Percentiles rank a stretch among this genome's conserved stretches.
phyloP scores from a whole-genome alignment of 768 basidiomycete genomes.

The Hypsizygus marmoreus region DNA sequence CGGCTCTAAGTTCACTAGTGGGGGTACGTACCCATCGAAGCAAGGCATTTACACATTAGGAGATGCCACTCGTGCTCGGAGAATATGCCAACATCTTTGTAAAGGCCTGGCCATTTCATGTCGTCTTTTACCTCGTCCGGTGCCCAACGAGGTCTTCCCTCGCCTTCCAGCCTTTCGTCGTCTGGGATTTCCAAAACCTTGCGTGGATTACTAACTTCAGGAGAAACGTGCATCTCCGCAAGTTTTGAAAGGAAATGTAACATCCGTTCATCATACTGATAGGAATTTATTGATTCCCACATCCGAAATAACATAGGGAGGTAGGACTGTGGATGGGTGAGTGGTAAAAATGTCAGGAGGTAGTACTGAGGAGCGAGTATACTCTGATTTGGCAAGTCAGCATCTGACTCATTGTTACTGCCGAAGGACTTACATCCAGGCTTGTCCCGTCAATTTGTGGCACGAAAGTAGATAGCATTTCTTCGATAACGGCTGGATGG shows the following conservation, averaged over 20 bases:
- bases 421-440: slow-evolving; percentile 57
- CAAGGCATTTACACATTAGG: slow-evolving; percentile 87
- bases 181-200: slow-evolving; percentile 67
- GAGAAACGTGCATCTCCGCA: slow-evolving; percentile 79
- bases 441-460: slow-evolving; percentile 75
- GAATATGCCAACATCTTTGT: slow-evolving; percentile 86
- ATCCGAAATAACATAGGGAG: slow-evolving; percentile 80
- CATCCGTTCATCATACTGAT: slow-evolving; percentile 89
- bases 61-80: slow-evolving; percentile 82
- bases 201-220: slow-evolving; percentile 73
- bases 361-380: slow-evolving; percentile 84
- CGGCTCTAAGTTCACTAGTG: too few relatives aligned
- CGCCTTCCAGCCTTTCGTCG: slow-evolving; percentile 64
- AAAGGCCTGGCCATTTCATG: slow-evolving; percentile 69
- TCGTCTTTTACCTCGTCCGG: slow-evolving; percentile 40
- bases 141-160: slow-evolving; percentile 59
- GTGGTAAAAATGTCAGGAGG: slow-evolving; percentile 82
- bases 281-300: slow-evolving; percentile 89
- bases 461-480: slow-evolving; percentile 87
- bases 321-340: slow-evolving; percentile 84
- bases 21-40: slow-evolving; percentile 81
- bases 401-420: background rate
- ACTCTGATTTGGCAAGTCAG: slow-evolving; percentile 42
- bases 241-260: slow-evolving; percentile 79
- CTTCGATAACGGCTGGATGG: slow-evolving; percentile 81